phyloP scores from a whole-genome alignment of 1,284 basidiomycete genomes.

The Sparassis latifolia region DNA sequence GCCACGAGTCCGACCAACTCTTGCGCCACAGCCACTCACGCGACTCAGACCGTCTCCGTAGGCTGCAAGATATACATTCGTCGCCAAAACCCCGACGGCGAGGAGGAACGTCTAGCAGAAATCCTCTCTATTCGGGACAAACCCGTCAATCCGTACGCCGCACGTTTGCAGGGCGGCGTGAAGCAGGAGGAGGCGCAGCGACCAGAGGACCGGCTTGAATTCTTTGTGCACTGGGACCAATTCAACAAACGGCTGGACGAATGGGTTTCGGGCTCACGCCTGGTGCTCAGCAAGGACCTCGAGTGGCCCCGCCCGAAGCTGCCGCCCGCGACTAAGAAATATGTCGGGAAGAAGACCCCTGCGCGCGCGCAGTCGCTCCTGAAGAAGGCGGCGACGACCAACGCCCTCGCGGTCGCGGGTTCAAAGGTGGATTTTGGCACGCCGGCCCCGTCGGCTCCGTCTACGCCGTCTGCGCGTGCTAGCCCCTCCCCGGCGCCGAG shows the following conservation, averaged over 20 bases:
- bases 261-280: slow-evolving; percentile 89
- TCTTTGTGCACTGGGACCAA: slow-evolving; percentile 95
- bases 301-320: slow-evolving; percentile 94
- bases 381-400: slow-evolving; percentile 29
- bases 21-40: slow-evolving; percentile 17
- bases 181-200: slow-evolving; percentile 39
- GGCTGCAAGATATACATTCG: slow-evolving; percentile 92
- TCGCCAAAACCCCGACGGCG: slow-evolving; percentile 68
- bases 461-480: slow-evolving; percentile 34
- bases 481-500: slow-evolving; percentile 50
- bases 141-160: slow-evolving; percentile 58
- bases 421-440: slow-evolving; percentile 21
- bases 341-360: slow-evolving; percentile 45
- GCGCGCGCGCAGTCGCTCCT: slow-evolving; percentile 31
- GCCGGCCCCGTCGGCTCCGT: slow-evolving; percentile 17
- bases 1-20: slow-evolving; percentile 17
- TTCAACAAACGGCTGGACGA: slow-evolving; percentile 99
- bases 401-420: slow-evolving; percentile 18
- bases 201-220: slow-evolving; percentile 81
- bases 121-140: slow-evolving; percentile 89
- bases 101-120: slow-evolving; percentile 89
- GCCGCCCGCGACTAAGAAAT: slow-evolving; percentile 48
- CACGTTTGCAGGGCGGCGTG: slow-evolving; percentile 31
- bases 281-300: slow-evolving; percentile 82
- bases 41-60: slow-evolving; percentile 70